A percentile compares a stretch with the other conserved stretches of the same genome.
These are phyloP conservation scores for Tylopilus balloui DNA, from an alignment of 768 basidiomycete genomes.

Conservation along the genomic window DNA sequence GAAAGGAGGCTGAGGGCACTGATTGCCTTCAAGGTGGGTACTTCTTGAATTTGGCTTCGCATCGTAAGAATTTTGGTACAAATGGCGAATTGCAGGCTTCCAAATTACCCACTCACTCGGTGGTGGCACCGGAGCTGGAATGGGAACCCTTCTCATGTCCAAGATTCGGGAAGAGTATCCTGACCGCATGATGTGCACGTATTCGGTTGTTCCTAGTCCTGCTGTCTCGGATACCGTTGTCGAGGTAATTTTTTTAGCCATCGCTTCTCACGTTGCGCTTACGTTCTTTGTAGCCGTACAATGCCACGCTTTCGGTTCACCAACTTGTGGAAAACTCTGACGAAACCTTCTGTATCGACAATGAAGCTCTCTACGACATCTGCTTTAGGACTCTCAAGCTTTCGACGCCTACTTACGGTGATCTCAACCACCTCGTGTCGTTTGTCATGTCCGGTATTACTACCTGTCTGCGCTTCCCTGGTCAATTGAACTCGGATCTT, in stretches of 20 bases:
- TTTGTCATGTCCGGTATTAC: conserved; percentile 99
- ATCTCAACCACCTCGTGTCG: conserved; percentile 96
- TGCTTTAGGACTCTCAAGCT: conserved; percentile 98
- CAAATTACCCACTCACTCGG: conserved; percentile 98
- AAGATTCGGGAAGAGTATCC: conserved; percentile 99
- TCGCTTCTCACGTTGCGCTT: background rate
- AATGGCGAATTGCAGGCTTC: conserved; percentile 59
- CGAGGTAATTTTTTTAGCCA: conserved; percentile 49
- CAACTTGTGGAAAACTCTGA: conserved; percentile 99
- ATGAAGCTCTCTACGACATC: conserved; percentile 98
- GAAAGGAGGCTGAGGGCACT: conserved; percentile 97
- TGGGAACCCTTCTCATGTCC: conserved; percentile 98
- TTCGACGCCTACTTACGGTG: conserved; percentile 91
- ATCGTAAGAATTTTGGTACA: background rate
- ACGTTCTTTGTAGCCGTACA: conserved; percentile 72
- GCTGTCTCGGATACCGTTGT: conserved; percentile 99
- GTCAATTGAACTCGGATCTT: conserved; percentile 98
- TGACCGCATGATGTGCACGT: conserved; percentile 99
- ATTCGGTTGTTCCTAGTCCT: conserved; percentile 96
- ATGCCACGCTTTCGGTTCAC: conserved; percentile 96
- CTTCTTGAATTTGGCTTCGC: background rate
- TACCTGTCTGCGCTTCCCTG: conserved; percentile 98
- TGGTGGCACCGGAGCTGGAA: conserved; percentile 99
- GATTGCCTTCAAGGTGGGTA: conserved; percentile 91
- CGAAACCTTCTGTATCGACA: conserved; percentile 99